Base-by-base conservation (phyloP, 129 eudicot genomes). In the Smallanthus sonchifolius region DNA sequence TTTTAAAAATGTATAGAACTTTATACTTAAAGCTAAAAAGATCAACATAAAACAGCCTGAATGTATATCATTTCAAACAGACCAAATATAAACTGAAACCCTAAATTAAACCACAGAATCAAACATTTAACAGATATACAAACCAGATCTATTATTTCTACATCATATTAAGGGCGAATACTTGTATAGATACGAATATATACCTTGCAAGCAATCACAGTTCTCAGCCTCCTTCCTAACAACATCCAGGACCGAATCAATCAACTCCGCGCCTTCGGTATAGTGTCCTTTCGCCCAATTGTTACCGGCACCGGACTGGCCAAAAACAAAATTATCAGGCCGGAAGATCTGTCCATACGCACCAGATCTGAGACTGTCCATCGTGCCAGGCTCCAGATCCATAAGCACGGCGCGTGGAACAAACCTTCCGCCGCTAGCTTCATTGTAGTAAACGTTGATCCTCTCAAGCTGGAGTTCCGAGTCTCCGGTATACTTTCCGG, bases 301-400 rank as follows among this genome's bases (percentile, higher is more conserved):
- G 17, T 61, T 61, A 14, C 67, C 67, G 6, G 67, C 67, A 34
- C 67, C 67, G 6, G 67, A 61, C 67, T 61, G 67, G 5, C 67
- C 67, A 61, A 61, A 61, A n/a, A 61, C 67, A 0, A 61, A 61
- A 10, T 61, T 61, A 13, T 61, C 67, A 9, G 67, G 67, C 20
- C 67, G 14, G 20, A 61, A 61, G 42, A 61, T 61, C 67, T 61
- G 67, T 2, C 67, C 67, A 4, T 61, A 61, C 20, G 67, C 67
- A 6, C 67, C 67, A 61, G 70, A 65, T 65, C 70, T 65, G 49
- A 65, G 49, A 17, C 70, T 65, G 32, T 65, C 70, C 70, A 65
- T 65, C n/a, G 70, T 65, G 0, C 70, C 70, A 65, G 70, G 70
- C 70, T 65, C 70, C 15, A 65, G 70, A 65, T 65, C 70, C 70